A percentile compares a stretch with the other conserved stretches of the same genome.
Conservation (phyloP, 345 rosid species). For the Excoecaria cochinchinensis region DNA sequence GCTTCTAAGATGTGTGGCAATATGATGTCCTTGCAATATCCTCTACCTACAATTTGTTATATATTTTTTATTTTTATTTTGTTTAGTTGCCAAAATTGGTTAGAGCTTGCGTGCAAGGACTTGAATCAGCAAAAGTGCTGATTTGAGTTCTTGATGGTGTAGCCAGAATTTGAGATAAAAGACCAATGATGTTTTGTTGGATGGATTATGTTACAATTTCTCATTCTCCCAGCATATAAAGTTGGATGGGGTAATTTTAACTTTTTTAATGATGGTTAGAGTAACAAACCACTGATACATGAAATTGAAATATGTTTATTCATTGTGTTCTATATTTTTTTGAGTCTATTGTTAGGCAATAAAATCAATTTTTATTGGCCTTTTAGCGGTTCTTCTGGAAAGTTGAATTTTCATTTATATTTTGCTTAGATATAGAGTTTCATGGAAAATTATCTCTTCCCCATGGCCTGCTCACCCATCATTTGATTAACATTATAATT, state of each 20-base stretch:
- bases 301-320: neutral
- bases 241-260: too few species aligned
- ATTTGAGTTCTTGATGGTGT: neutral
- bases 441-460: neutral
- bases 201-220: neutral
- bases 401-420: neutral
- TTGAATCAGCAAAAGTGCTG: neutral
- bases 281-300: neutral
- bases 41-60: too few species aligned
- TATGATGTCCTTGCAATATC: too few species aligned
- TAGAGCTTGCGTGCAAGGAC: neutral
- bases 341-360: neutral
- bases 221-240: neutral
- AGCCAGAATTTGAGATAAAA: neutral
- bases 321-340: too few species aligned
- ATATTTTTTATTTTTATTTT: neutral
- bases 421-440: neutral
- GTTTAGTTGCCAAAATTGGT: neutral
- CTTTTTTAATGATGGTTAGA: neutral
- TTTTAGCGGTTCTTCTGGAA: neutral
- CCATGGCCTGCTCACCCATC: neutral
- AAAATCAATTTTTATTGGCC: neutral
- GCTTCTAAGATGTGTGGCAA: too few species aligned
- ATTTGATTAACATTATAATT: neutral
- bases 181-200: neutral